phyloP scores from a whole-genome alignment of 176 grass and related monocot species.

The Elaeis guineensis region DNA sequence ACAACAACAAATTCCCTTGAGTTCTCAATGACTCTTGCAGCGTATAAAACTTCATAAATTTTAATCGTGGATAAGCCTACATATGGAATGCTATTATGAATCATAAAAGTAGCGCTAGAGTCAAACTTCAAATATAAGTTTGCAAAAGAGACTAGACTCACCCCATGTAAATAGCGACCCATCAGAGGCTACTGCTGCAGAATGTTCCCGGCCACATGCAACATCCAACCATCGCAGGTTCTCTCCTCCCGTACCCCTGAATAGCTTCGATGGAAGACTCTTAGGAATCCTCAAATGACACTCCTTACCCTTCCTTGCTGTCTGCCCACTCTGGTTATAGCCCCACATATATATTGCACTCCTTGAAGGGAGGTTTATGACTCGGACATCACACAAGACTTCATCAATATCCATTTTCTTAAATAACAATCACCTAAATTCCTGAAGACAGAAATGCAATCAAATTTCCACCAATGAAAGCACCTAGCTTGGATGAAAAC shows the following conservation, averaged over 20 bases:
- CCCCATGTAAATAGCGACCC: constrained; percentile 91
- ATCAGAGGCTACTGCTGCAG: constrained; percentile 70
- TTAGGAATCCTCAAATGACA: constrained; percentile 79
- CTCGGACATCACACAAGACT: constrained; percentile 26
- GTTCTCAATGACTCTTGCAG: no score
- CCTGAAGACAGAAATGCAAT: no score
- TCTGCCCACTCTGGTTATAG: constrained; percentile 89
- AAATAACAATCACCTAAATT: no score
- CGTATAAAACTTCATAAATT: no score
- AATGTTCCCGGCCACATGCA: constrained; percentile 63
- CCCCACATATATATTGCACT: constrained; percentile 94
- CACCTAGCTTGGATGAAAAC: no score
- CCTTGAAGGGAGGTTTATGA: constrained; percentile 39
- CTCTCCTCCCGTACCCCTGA: constrained; percentile 33
- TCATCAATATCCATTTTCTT: no score
- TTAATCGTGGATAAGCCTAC: no score
- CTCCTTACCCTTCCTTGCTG: constrained; percentile 58
- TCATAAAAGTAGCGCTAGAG: no score
- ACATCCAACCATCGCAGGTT: constrained; percentile 72
- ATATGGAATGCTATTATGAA: no score
- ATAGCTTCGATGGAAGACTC: constrained; percentile 63
- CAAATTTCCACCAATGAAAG: no score
- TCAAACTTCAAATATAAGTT: no score
- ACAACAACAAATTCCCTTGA: no score
- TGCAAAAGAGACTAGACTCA: constrained; percentile 16